Conservation (phyloP, 176 grass and related monocot species). For the Sorghum bicolor region Sorghum_bicolor_NCBIv3 NC_012879.2:55432001-55432500, state of each 20-base stretch:
- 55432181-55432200: neutral
- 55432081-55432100: neutral
- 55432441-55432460: neutral
- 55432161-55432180: neutral
- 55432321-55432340: conserved; percentile 12
- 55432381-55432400: neutral
- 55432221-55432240: neutral
- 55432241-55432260: neutral
- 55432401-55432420: neutral
- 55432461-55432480: neutral
- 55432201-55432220: conserved; percentile 1
- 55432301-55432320: neutral
- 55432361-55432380: neutral
- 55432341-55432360: neutral
- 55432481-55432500: neutral
- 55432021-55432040: no score
- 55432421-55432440: neutral
- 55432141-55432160: neutral
- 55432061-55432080: no score
- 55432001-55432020: no score
- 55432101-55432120: no score
- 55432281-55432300: neutral
- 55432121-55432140: neutral
- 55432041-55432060: no score
- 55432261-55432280: neutral